Evolutionary conservation across 2,329 filamentous ascomycete species (phyloP).

Genomic region (Drechslerella dactyloides): DNA sequence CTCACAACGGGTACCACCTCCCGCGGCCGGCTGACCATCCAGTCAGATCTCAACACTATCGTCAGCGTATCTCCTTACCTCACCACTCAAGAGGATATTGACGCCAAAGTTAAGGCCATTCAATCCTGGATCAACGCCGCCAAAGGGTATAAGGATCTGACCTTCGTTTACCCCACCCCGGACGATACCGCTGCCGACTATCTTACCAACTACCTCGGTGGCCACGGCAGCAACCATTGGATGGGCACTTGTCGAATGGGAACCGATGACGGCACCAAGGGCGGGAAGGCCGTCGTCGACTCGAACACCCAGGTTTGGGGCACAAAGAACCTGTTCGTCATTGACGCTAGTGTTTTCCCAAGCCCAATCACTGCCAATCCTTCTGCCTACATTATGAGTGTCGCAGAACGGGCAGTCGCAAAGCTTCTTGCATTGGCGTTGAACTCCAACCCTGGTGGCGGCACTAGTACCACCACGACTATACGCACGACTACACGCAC

Average conservation of each 20-base stretch:
- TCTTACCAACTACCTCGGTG: slow-evolving; percentile 51
- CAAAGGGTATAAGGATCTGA: slow-evolving; percentile 64
- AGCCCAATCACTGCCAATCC: slow-evolving; percentile 74
- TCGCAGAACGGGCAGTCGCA: slow-evolving; percentile 67
- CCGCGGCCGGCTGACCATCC: slow-evolving; percentile 60
- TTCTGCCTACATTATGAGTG: slow-evolving; percentile 69
- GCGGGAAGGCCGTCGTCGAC: slow-evolving; percentile 65
- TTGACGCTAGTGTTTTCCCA: slow-evolving; percentile 73
- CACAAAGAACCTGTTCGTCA: slow-evolving; percentile 72
- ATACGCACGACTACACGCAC: slow-evolving; percentile 14
- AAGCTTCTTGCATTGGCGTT: slow-evolving; percentile 61
- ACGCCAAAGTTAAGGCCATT: slow-evolving; percentile 70
- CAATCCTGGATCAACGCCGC: slow-evolving; percentile 67
- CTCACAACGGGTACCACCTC: slow-evolving; percentile 63
- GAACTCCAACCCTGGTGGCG: slow-evolving; percentile 42
- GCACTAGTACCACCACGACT: slow-evolving; percentile 28
- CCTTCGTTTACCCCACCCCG: slow-evolving; percentile 65
- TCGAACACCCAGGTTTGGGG: slow-evolving; percentile 70
- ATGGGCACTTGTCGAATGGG: slow-evolving; percentile 68
- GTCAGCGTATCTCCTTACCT: slow-evolving; percentile 69
- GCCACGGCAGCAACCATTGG: slow-evolving; percentile 56
- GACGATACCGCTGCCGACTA: slow-evolving; percentile 62
- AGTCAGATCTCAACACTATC: slow-evolving; percentile 59
- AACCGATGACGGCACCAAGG: slow-evolving; percentile 63
- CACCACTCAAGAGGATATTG: slow-evolving; percentile 66